These are phyloP conservation scores for Kazachstania sp. DNA, from an alignment of 1,139 yeast genomes.

Conservation along the genomic window DNA sequence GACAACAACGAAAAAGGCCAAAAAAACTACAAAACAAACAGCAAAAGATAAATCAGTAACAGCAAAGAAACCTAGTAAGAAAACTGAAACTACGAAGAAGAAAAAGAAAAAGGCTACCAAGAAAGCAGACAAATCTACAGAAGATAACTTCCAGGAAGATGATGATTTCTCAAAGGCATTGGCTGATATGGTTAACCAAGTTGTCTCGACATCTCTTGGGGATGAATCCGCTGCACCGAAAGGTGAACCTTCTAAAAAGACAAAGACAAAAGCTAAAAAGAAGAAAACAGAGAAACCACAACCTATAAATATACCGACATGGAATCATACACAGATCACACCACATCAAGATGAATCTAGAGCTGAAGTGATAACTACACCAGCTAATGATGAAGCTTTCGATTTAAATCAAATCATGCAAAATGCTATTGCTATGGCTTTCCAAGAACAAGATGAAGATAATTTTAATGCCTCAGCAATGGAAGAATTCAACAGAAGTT, in stretches of 20 bases:
- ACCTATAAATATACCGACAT: background rate
- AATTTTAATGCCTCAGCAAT: slow-evolving; percentile 29
- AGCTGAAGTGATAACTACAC: slow-evolving; percentile 5
- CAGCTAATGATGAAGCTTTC: slow-evolving; percentile 33
- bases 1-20: slow-evolving; percentile 5
- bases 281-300: background rate
- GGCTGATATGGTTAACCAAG: slow-evolving; percentile 31
- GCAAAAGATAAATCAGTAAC: slow-evolving; percentile 5
- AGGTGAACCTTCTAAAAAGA: background rate
- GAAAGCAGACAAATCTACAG: background rate
- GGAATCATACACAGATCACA: slow-evolving; percentile 3
- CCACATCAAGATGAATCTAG: background rate
- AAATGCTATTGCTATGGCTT: slow-evolving; percentile 64
- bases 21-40: slow-evolving; percentile 2
- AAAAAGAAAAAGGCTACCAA: slow-evolving; percentile 18
- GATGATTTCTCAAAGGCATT: slow-evolving; percentile 29
- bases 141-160: slow-evolving; percentile 10
- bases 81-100: slow-evolving; percentile 5
- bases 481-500: slow-evolving; percentile 52
- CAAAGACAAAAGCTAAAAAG: background rate
- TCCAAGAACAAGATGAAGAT: slow-evolving; percentile 23
- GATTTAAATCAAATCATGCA: slow-evolving; percentile 64
- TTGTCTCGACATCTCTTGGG: slow-evolving; percentile 25
- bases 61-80: background rate
- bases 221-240: slow-evolving; percentile 7